Evolutionary conservation across 768 basidiomycete species (phyloP).

Genomic region (Lentinula boryana): DNA sequence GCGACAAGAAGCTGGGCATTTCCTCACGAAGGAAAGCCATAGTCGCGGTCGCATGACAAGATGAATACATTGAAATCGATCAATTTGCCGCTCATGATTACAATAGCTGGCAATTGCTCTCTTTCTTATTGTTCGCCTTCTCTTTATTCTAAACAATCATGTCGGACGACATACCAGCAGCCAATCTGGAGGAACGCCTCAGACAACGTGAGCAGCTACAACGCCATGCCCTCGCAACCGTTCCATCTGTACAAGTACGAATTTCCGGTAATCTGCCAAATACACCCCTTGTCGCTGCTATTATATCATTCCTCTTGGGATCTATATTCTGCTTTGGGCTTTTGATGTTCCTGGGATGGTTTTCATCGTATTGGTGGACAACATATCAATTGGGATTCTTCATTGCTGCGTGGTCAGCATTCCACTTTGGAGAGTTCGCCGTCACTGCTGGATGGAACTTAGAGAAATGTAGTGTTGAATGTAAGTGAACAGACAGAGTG

Average conservation of each 20-base stretch:
- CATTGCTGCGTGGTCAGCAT: slow-evolving; percentile 73
- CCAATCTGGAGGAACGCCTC: slow-evolving; percentile 37
- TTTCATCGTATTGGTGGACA: slow-evolving; percentile 47
- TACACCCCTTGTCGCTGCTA: slow-evolving; percentile 73
- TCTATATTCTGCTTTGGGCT: slow-evolving; percentile 54
- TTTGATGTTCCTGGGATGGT: slow-evolving; percentile 44
- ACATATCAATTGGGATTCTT: slow-evolving; percentile 82
- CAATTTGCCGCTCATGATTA: background rate
- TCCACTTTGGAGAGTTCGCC: slow-evolving; percentile 93
- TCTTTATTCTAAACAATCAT: slow-evolving; percentile 19
- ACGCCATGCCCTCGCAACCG: slow-evolving; percentile 45
- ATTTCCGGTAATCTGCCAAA: slow-evolving; percentile 69
- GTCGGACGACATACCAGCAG: slow-evolving; percentile 24
- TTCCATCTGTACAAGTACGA: slow-evolving; percentile 31
- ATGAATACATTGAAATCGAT: background rate
- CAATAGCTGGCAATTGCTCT: slow-evolving; percentile 12
- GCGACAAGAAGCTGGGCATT: background rate
- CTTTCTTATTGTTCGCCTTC: slow-evolving; percentile 12
- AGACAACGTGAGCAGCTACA: slow-evolving; percentile 30
- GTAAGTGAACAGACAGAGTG: slow-evolving; percentile 42
- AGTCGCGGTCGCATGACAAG: background rate
- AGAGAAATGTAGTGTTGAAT: slow-evolving; percentile 88
- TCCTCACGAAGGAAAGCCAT: background rate
- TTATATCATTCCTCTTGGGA: slow-evolving; percentile 87
- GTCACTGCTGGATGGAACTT: slow-evolving; percentile 96